Evolutionary conservation across 2,329 filamentous ascomycete genomes (phyloP), one percentile per base, ranked within the genome.

Genomic region (Xylaria digitata): DNA sequence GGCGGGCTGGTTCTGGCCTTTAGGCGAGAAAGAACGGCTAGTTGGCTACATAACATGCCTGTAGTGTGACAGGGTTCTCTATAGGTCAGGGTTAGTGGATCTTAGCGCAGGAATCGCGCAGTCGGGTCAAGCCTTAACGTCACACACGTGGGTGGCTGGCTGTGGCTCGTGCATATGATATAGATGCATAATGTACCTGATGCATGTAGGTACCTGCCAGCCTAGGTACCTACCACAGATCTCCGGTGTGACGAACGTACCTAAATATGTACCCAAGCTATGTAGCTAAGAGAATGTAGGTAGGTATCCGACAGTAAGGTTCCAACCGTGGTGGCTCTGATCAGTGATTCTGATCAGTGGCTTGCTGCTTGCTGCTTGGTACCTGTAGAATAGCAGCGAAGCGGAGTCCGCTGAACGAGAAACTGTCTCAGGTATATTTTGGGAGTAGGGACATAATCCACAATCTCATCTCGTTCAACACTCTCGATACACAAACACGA

Each of bases 381-480:
- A 26, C 26, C 26, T 26, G 26, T 26, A 26, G 26, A 26, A 26
- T 26, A 26, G 6, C 26, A 45, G 54, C 34, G 17, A 61, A 52
- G 46, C 43, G 17, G 55, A 60, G 55, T 42, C 21, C 46, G 45
- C 50, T 50, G 46, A 61, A 46, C 6, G 53, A 42, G 8, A 49
- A 43, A 64, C 17, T 49, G 62, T 57, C 58, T 66, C 63, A 61
- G 64, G 48, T 63, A 66, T 61, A 66, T 61, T 61, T 66, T 65
- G 3, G 57, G 63, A 26, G 30, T 40, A 46, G 13, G 23, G 32
- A 42, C 34, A 23, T 54, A 17, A 21, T 19, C 43, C 32, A 3
- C 2, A 37, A 8, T 11, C 6, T 5, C 32, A 34, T 34, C 32
- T 34, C 32, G 32, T 34, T 6, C 9, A 34, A 34, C 32, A 34